phyloP scores from a whole-genome alignment of 352 stramenopile species.

The Globisporangium ultimum region DNA sequence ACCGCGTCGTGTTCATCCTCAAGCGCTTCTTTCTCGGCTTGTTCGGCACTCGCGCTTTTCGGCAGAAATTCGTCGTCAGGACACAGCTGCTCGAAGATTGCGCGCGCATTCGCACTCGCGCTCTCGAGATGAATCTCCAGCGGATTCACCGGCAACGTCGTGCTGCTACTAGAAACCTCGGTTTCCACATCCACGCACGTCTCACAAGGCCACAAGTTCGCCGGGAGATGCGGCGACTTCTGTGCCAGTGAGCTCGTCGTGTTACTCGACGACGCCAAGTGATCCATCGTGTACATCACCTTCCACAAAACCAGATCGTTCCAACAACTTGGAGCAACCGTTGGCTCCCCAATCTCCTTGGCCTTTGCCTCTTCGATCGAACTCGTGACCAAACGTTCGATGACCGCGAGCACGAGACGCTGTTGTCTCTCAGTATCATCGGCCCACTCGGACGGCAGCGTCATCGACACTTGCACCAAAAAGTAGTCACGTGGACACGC shows the following conservation, averaged over 20 bases:
- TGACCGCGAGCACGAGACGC: constrained; percentile 33
- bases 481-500: constrained; percentile 59
- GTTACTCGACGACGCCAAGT: constrained; percentile 23
- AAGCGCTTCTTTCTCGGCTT: constrained; percentile 48
- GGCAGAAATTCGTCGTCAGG: constrained; percentile 54
- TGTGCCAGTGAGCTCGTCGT: constrained; percentile 6
- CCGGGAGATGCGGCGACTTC: constrained; percentile 28
- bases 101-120: constrained; percentile 50
- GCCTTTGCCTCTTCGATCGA: constrained; percentile 3
- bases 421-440: constrained; percentile 29
- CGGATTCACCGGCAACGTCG: constrained; percentile 16
- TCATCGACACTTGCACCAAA: constrained; percentile 65
- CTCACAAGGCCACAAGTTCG: constrained; percentile 50
- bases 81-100: constrained; percentile 60
- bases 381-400: constrained; percentile 29
- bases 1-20: constrained; percentile 62
- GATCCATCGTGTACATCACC: constrained; percentile 63
- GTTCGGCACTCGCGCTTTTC: constrained; percentile 56
- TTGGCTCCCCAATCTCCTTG: neutral
- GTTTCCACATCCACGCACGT: constrained; percentile 19
- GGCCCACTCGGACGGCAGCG: constrained; percentile 38
- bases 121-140: constrained; percentile 67
- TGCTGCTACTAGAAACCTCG: neutral
- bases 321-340: constrained; percentile 1
- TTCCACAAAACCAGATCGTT: constrained; percentile 41